Evolutionary conservation across 2,329 filamentous ascomycete genomes (phyloP).

Genomic region (Fusarium papillatum): DNA sequence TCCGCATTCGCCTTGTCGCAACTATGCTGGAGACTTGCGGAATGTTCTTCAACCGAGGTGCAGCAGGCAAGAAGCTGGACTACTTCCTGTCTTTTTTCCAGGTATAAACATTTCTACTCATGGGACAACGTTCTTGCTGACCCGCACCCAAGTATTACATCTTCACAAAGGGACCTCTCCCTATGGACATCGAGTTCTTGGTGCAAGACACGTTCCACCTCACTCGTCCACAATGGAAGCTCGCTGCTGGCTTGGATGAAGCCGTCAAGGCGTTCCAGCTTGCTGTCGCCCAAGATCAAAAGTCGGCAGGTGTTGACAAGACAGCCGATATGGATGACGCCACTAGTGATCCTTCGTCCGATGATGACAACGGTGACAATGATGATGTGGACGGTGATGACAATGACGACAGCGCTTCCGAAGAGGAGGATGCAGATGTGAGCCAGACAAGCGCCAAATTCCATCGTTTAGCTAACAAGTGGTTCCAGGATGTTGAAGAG

Average conservation of each 20-base stretch:
- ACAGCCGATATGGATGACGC: constrained; percentile 78
- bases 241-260: constrained; percentile 85
- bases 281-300: constrained; percentile 92
- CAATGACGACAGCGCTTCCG: constrained; percentile 71
- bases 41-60: constrained; percentile 94
- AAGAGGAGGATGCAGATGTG: constrained; percentile 72
- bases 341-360: constrained; percentile 78
- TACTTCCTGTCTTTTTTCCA: constrained; percentile 98
- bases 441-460: constrained; percentile 23
- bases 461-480: constrained; percentile 9
- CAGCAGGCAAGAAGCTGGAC: constrained; percentile 96
- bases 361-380: constrained; percentile 80
- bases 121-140: not conserved
- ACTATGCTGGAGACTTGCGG: constrained; percentile 95
- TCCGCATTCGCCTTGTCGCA: constrained; percentile 91
- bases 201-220: constrained; percentile 92
- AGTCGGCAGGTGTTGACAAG: constrained; percentile 80
- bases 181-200: constrained; percentile 98
- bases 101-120: constrained; percentile 54
- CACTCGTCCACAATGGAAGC: constrained; percentile 92
- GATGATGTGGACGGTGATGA: constrained; percentile 74
- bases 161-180: constrained; percentile 87
- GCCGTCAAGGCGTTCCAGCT: constrained; percentile 87
- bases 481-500: constrained; percentile 61
- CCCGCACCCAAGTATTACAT: constrained; percentile 81